These are phyloP conservation scores for Verticillium nubilum DNA, from an alignment of 2,329 filamentous ascomycete genomes.

Conservation along the genomic window DNA sequence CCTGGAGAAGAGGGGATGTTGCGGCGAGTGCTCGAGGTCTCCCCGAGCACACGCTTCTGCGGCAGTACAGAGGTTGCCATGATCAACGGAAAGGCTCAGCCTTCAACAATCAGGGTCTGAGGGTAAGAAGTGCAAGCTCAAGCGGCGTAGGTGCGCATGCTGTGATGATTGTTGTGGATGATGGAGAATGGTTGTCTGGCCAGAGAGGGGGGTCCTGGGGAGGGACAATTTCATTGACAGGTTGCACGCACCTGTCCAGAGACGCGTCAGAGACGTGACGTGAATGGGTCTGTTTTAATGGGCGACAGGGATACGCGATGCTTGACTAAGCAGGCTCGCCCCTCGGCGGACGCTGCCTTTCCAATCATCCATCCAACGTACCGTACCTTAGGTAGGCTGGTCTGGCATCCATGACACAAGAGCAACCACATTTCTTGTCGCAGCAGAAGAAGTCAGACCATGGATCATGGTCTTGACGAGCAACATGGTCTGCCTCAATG, in stretches of 20 bases:
- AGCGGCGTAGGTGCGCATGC: background rate
- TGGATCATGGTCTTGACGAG: too few species aligned
- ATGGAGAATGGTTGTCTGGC: background rate
- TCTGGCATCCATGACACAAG: background rate
- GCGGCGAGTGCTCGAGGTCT: constrained; percentile 58
- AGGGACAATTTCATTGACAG: background rate
- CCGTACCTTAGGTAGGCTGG: background rate
- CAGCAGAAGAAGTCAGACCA: too few species aligned
- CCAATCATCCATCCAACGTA: background rate
- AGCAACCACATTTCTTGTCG: too few species aligned
- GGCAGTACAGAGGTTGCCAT: constrained; percentile 52
- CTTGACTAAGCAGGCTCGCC: background rate
- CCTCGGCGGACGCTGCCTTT: background rate
- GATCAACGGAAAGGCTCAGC: constrained; percentile 6
- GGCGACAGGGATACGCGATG: constrained; percentile 1
- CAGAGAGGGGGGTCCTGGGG: background rate
- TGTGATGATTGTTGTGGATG: constrained; percentile 1
- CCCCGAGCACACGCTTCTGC: constrained; percentile 68
- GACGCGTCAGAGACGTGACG: constrained; percentile 30
- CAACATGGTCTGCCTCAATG: too few species aligned
- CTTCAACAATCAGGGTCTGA: constrained; percentile 1
- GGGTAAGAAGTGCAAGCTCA: background rate
- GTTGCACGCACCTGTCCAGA: background rate
- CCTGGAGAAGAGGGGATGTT: constrained; percentile 54
- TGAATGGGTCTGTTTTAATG: constrained; percentile 2